phyloP scores from a whole-genome alignment of 225 moss, liverwort and hornwort species.

The Bryum argenteum region DNA sequence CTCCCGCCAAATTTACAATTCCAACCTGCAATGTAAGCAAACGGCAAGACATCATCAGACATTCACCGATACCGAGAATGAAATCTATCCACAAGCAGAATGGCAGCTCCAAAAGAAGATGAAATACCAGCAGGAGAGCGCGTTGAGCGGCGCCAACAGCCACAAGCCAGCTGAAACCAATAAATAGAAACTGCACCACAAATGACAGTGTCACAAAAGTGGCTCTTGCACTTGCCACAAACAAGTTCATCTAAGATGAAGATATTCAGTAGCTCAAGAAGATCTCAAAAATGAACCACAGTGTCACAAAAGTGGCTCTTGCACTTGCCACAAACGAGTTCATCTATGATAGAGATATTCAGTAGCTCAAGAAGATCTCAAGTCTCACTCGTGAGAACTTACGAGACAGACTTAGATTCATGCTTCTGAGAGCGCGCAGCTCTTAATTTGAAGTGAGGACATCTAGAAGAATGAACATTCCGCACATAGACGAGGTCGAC shows the following conservation, averaged over 20 bases:
- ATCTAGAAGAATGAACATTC: too few relatives aligned
- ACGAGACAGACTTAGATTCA: too few relatives aligned
- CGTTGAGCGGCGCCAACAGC: conserved; percentile 72
- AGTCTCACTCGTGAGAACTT: too few relatives aligned
- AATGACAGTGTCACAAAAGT: conserved; percentile 13
- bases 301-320: conserved; percentile 14
- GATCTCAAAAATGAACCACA: conserved; percentile 6
- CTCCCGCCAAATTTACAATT: conserved; percentile 55
- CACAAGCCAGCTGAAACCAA: conserved; percentile 83
- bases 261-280: too few relatives aligned
- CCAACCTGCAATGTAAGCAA: conserved; percentile 57
- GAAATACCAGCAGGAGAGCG: conserved; percentile 72
- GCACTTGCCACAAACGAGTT: background rate
- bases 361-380: too few relatives aligned
- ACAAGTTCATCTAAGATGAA: background rate
- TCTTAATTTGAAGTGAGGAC: too few relatives aligned
- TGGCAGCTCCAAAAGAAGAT: background rate
- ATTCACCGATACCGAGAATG: background rate
- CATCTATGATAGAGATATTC: too few relatives aligned
- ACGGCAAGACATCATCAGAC: conserved; percentile 17
- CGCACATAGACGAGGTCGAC: too few relatives aligned
- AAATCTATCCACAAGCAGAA: conserved; percentile 6
- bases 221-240: conserved; percentile 2
- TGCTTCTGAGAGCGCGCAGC: too few relatives aligned
- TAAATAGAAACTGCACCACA: conserved; percentile 72